Evolutionary conservation across 345 rosid genomes (phyloP).

Genomic region (Heritiera littoralis): DNA sequence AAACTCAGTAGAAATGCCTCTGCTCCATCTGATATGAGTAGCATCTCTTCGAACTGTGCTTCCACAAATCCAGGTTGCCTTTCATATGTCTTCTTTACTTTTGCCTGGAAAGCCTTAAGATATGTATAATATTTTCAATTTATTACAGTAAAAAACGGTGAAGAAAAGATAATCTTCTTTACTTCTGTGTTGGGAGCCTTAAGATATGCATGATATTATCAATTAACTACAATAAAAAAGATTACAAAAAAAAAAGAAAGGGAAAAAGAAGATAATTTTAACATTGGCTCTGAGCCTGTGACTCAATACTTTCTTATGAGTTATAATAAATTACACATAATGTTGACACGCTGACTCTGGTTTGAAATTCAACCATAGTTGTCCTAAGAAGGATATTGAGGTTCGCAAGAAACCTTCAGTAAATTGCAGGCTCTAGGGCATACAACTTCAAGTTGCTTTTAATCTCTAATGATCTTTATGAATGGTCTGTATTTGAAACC

Average conservation of each 20-base stretch:
- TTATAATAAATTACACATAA: background rate
- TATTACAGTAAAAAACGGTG: background rate
- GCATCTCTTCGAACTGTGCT: conserved; percentile 48
- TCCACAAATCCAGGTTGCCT: conserved; percentile 49
- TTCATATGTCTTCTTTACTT: conserved; percentile 12
- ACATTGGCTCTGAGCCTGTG: background rate
- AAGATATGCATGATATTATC: background rate
- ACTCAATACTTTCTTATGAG: background rate
- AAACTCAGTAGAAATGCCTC: conserved; percentile 72
- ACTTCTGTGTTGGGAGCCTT: background rate
- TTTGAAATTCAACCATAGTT: background rate
- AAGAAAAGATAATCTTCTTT: background rate
- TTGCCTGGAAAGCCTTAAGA: background rate
- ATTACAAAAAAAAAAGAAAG: too few relatives aligned
- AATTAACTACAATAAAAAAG: background rate
- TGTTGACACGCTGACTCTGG: background rate
- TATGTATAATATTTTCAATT: background rate
- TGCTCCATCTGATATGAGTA: conserved; percentile 62
- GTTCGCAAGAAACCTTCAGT: background rate
- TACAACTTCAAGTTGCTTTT: background rate
- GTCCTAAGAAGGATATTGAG: background rate
- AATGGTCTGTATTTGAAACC: background rate
- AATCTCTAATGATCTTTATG: background rate
- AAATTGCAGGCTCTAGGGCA: background rate
- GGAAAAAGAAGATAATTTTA: background rate